Conservation (phyloP, 176 grass and related monocot species). For the Saccharum officinarum region DNA sequence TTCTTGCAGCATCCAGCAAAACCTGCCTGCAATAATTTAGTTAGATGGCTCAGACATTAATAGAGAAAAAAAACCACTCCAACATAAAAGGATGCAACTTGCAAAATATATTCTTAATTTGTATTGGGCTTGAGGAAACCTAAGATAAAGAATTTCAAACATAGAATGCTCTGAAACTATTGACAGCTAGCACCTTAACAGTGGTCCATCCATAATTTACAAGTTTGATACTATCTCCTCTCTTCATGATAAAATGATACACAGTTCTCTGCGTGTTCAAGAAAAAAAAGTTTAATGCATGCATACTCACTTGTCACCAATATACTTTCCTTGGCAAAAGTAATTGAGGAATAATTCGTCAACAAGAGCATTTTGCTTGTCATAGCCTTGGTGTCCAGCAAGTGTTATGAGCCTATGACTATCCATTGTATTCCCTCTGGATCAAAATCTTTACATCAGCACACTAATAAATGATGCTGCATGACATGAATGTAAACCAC, state of each 20-base stretch:
- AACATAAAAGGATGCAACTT: conserved; percentile 14
- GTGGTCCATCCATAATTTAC: too few species aligned
- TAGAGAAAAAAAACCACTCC: neutral
- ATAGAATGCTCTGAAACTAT: conserved; percentile 6
- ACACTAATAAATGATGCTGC: neutral
- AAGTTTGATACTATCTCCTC: neutral
- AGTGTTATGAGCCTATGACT: conserved; percentile 86
- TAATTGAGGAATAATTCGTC: conserved; percentile 82
- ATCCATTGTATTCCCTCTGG: conserved; percentile 86
- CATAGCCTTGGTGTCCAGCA: conserved; percentile 74
- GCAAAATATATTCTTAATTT: neutral
- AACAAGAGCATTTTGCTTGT: conserved; percentile 91
- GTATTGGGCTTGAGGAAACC: neutral
- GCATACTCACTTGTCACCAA: conserved; percentile 71
- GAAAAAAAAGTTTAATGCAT: conserved; percentile 16
- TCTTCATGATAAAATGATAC: neutral
- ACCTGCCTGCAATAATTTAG: conserved; percentile 59
- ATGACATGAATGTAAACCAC: neutral
- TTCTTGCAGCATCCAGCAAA: conserved; percentile 82
- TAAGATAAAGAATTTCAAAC: neutral
- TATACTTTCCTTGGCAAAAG: conserved; percentile 82
- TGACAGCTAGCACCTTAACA: neutral
- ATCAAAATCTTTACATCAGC: conserved; percentile 40
- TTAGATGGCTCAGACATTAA: conserved; percentile 4
- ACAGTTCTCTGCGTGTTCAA: neutral